Conservation (phyloP, 1,139 yeast genomes). For the Geotrichum restrictum region DNA sequence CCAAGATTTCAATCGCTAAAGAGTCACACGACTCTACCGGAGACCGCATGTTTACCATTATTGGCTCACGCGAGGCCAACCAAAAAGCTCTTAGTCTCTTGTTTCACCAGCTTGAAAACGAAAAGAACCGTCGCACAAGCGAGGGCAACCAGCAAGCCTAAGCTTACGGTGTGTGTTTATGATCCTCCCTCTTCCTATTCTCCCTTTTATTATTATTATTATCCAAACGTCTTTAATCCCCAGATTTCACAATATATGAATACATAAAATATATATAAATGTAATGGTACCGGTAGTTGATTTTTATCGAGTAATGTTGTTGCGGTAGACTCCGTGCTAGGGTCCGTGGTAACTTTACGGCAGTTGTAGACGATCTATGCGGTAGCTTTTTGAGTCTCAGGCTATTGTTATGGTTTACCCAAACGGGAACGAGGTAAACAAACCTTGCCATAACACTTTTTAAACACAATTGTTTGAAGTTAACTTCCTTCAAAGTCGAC, state of each 20-base stretch:
- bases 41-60: constrained; percentile 68
- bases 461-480: too few relatives aligned
- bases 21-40: constrained; percentile 58
- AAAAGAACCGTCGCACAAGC: constrained; percentile 58
- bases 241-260: background rate
- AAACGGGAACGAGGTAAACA: constrained; percentile 1
- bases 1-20: constrained; percentile 73
- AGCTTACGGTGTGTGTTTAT: background rate
- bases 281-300: too few relatives aligned
- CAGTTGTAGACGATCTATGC: too few relatives aligned
- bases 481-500: too few relatives aligned
- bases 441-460: background rate
- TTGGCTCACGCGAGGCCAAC: constrained; percentile 61
- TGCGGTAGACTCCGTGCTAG: too few relatives aligned
- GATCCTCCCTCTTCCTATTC: background rate
- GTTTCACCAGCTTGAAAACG: constrained; percentile 72
- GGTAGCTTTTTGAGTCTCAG: too few relatives aligned
- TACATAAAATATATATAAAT: too few relatives aligned
- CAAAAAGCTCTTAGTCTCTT: constrained; percentile 67
- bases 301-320: too few relatives aligned
- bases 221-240: constrained; percentile 3
- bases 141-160: constrained; percentile 14
- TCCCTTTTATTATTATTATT: background rate
- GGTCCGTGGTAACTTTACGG: too few relatives aligned
- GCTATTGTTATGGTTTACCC: background rate